A percentile compares a stretch with the other conserved stretches of the same genome.
These are phyloP conservation scores for Fusarium camptoceras DNA, from an alignment of 2,329 filamentous ascomycete genomes.

Conservation along the genomic window DNA sequence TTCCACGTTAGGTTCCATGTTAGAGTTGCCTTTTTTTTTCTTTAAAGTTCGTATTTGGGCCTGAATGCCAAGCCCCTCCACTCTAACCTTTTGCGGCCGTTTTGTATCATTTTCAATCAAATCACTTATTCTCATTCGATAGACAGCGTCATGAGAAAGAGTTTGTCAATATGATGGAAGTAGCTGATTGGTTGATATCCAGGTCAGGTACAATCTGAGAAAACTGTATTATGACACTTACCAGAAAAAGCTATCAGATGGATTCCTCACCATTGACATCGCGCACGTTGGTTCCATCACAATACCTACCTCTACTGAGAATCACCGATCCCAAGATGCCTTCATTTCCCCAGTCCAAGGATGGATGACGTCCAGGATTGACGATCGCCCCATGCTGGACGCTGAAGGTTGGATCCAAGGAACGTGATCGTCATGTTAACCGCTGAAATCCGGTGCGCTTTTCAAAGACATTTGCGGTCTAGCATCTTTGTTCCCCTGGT, in stretches of 20 bases:
- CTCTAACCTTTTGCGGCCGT: slow-evolving; percentile 29
- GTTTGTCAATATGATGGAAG: neutral
- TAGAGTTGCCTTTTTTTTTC: slow-evolving; percentile 15
- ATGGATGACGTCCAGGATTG: slow-evolving; percentile 21
- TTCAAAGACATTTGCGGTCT: slow-evolving; percentile 6
- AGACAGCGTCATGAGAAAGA: slow-evolving; percentile 4
- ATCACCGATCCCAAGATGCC: slow-evolving; percentile 2
- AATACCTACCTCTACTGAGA: neutral
- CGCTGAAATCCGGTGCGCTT: neutral
- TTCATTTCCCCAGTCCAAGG: neutral
- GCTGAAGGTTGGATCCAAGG: slow-evolving; percentile 9
- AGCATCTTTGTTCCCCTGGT: neutral
- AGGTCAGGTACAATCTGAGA: slow-evolving; percentile 8
- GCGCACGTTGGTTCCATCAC: neutral
- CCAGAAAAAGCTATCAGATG: neutral
- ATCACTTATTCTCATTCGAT: slow-evolving; percentile 1
- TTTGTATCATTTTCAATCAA: neutral
- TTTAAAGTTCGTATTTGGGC: slow-evolving; percentile 12
- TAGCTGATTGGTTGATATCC: slow-evolving; percentile 5
- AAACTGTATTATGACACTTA: slow-evolving; percentile 22
- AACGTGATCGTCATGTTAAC: slow-evolving; percentile 32
- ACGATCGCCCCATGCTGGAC: neutral
- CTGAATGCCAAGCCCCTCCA: slow-evolving; percentile 30
- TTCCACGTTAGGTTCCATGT: slow-evolving; percentile 5
- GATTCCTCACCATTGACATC: slow-evolving; percentile 22